Percentiles rank a stretch among this genome's conserved stretches.
Evolutionary conservation across 345 rosid genomes (phyloP).

Genomic region (Lumnitzera racemosa): DNA sequence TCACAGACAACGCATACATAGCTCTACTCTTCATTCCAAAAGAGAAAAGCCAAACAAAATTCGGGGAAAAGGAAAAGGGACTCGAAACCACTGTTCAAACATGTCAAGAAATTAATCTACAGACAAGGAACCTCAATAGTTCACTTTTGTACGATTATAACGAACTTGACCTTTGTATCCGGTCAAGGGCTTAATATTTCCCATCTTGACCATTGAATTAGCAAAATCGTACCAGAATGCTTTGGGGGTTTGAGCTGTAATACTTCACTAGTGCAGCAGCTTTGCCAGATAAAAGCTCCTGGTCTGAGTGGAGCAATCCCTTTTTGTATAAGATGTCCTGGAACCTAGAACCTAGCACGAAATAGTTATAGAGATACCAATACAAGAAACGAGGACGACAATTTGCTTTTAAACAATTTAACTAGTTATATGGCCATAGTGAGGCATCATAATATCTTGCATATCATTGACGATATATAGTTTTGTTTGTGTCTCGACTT

Average conservation of each 20-base stretch:
- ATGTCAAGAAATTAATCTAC: not conserved
- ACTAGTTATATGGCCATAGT: too few species aligned
- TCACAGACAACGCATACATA: too few species aligned
- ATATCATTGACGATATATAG: too few species aligned
- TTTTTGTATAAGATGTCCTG: not conserved
- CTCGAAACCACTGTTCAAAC: too few species aligned
- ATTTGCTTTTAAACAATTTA: too few species aligned
- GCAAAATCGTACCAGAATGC: constrained; percentile 32
- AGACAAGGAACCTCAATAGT: constrained; percentile 5
- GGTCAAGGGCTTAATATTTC: constrained; percentile 36
- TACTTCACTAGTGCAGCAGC: constrained; percentile 10
- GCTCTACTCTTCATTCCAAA: too few species aligned
- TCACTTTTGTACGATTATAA: constrained; percentile 23
- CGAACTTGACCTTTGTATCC: constrained; percentile 40
- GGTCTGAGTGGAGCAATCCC: constrained; percentile 17
- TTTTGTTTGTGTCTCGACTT: too few species aligned
- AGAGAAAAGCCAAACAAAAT: too few species aligned
- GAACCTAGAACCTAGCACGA: not conserved
- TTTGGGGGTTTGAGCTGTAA: constrained; percentile 10
- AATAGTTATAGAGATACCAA: too few species aligned
- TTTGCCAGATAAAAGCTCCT: constrained; percentile 9
- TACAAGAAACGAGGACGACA: too few species aligned
- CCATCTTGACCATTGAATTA: constrained; percentile 46
- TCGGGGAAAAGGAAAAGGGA: too few species aligned
- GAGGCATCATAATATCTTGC: too few species aligned